Base-by-base conservation (phyloP, 2,329 filamentous ascomycete genomes). In the Tolypocladium tropicale region DNA sequence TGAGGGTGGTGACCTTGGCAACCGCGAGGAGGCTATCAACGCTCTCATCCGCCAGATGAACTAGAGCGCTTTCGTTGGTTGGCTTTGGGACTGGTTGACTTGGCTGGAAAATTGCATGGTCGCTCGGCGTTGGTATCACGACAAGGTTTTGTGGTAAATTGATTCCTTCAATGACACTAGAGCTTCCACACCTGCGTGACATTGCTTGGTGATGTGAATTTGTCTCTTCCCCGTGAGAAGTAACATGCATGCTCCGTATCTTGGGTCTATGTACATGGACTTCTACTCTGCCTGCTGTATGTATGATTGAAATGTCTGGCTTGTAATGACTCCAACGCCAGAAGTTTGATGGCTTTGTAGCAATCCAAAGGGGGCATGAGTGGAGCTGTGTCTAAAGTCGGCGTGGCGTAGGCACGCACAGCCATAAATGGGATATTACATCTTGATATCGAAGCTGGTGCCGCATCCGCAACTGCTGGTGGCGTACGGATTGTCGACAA, bases 21-120 rank as follows among this genome's bases (percentile, higher is more conserved):
- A 99, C 86, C 89, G 94, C 67, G 94, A 99, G 83, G 92, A 97
- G 71, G 86, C 92, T 81, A 96, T 97, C 85, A 97, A 97, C 79
- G 82, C 78, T 70, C 85, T 97, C 73, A 88, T 99, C 81, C 86
- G 90, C 78, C 90, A 95, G 82, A 97, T 97, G 94, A 97, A 97
- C 85, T 99, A 95, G 63, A 63, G 54, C 53, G 57, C 49, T 53
- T 59, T 28, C 53, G 53, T 32, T 23, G 54, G 55, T 59, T 62
- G 32, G 30, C 51, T 53, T 51, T 58, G 61, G 65, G 58, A 62
- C 57, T 62, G 64, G 64, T 66, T 58, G 59, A 56, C 65, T 63
- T 61, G 63, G 64, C 55, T 63, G 58, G 60, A 67, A 68, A 70
- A 68, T 65, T 65, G 67, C 67, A 72, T 67, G 68, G 68, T 68